phyloP scores from a whole-genome alignment of 2,329 filamentous ascomycete species.

The Sporothrix brasiliensis region DNA sequence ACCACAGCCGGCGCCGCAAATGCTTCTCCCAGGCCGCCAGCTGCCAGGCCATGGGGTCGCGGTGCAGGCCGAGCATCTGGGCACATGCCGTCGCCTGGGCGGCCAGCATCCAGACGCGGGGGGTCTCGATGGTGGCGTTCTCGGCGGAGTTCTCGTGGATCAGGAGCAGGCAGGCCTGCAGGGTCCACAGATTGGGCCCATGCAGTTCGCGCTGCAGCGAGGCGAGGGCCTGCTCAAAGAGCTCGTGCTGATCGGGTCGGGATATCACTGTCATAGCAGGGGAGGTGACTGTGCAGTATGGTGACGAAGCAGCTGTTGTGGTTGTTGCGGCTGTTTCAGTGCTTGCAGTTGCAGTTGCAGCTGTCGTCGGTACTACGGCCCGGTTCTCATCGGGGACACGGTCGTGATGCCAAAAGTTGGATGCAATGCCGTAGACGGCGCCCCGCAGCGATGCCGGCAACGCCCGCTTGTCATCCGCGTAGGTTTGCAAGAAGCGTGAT shows the following conservation, averaged over 20 bases:
- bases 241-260: constrained; percentile 47
- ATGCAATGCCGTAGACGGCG: constrained; percentile 50
- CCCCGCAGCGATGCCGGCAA: constrained; percentile 52
- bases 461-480: constrained; percentile 44
- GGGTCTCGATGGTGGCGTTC: constrained; percentile 52
- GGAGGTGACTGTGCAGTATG: not conserved
- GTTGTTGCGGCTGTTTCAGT: too few relatives aligned
- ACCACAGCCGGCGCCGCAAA: constrained; percentile 51
- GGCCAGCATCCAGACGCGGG: constrained; percentile 50
- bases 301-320: not conserved
- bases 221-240: constrained; percentile 49
- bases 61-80: constrained; percentile 52
- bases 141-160: constrained; percentile 51
- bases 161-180: constrained; percentile 53
- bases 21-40: constrained; percentile 49
- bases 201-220: constrained; percentile 52
- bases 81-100: constrained; percentile 50
- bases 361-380: not conserved
- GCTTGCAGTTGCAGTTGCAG: not conserved
- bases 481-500: constrained; percentile 48
- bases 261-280: not conserved
- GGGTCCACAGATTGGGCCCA: constrained; percentile 50
- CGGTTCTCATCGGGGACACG: not conserved
- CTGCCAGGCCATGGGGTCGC: constrained; percentile 49
- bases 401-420: constrained; percentile 46